Evolutionary conservation across 371 early-diverging fungal species (phyloP).

Genomic region (Mucor irregularis): DNA sequence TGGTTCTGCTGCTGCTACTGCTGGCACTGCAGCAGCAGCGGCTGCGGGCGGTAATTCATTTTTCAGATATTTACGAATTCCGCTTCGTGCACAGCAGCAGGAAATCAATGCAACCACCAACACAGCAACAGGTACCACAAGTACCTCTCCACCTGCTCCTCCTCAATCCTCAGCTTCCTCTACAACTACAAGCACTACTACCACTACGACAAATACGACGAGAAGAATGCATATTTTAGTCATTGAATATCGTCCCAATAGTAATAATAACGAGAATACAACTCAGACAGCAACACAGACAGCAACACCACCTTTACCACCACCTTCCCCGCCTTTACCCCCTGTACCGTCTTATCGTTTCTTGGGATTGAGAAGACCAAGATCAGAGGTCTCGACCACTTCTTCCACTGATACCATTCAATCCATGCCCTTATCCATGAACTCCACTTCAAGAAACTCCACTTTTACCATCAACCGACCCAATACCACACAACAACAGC

Average conservation of each 20-base stretch:
- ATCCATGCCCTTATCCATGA: slow-evolving; percentile 23
- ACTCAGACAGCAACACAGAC: neutral
- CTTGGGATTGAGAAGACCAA: slow-evolving; percentile 19
- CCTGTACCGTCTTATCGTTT: slow-evolving; percentile 1
- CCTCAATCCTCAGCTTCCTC: slow-evolving; percentile 6
- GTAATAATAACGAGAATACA: neutral
- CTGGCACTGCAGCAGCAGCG: no score
- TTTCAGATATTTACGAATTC: slow-evolving; percentile 15
- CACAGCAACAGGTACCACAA: neutral
- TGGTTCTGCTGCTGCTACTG: no score
- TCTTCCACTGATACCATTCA: slow-evolving; percentile 30
- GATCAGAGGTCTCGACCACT: slow-evolving; percentile 20
- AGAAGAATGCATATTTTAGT: slow-evolving; percentile 27
- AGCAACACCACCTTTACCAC: neutral
- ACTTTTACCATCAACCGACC: no score
- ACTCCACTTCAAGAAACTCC: no score
- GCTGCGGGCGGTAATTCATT: neutral
- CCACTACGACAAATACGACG: neutral
- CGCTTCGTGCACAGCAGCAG: slow-evolving; percentile 3
- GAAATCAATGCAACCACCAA: neutral
- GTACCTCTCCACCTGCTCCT: no score
- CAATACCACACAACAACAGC: neutral
- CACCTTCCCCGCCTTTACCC: neutral
- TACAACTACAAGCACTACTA: slow-evolving; percentile 3
- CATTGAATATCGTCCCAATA: slow-evolving; percentile 14